Percentiles rank a stretch among this genome's conserved stretches.
Conservation (phyloP, 2,329 filamentous ascomycete genomes). For the Alternaria longipes region DNA sequence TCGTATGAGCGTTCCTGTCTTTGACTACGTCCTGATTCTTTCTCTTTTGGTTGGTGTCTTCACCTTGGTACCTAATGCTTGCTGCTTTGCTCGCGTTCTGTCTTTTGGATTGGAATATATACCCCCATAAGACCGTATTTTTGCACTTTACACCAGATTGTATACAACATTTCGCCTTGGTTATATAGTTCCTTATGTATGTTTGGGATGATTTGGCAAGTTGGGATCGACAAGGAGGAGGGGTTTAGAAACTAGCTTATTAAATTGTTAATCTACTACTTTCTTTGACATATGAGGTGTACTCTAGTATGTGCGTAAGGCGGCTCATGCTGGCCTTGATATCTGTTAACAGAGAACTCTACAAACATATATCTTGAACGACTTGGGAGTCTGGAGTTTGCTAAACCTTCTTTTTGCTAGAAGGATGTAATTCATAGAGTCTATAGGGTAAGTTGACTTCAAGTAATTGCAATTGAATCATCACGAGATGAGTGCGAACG, state of each 20-base stretch:
- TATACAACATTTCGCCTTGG: not conserved
- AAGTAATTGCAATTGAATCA: too few relatives aligned
- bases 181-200: conserved; percentile 6
- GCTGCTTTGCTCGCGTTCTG: conserved; percentile 6
- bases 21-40: conserved; percentile 1
- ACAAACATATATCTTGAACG: too few relatives aligned
- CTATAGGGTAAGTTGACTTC: too few relatives aligned
- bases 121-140: conserved; percentile 7
- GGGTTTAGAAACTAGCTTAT: not conserved
- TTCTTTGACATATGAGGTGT: not conserved
- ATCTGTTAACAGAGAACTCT: too few relatives aligned
- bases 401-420: too few relatives aligned
- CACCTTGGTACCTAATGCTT: conserved; percentile 27
- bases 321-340: too few relatives aligned
- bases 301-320: too few relatives aligned
- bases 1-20: conserved; percentile 7
- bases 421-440: too few relatives aligned
- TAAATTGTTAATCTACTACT: conserved; percentile 3
- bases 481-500: too few relatives aligned
- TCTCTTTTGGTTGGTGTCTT: too few relatives aligned
- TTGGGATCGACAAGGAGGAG: not conserved
- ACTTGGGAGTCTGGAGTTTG: too few relatives aligned
- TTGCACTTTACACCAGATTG: not conserved
- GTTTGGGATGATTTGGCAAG: not conserved
- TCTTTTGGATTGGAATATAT: conserved; percentile 7